Percentiles rank a stretch among this genome's conserved stretches.
phyloP scores from a whole-genome alignment of 495 filamentous ascomycete species.

The Hypoxylon fragiforme region DNA sequence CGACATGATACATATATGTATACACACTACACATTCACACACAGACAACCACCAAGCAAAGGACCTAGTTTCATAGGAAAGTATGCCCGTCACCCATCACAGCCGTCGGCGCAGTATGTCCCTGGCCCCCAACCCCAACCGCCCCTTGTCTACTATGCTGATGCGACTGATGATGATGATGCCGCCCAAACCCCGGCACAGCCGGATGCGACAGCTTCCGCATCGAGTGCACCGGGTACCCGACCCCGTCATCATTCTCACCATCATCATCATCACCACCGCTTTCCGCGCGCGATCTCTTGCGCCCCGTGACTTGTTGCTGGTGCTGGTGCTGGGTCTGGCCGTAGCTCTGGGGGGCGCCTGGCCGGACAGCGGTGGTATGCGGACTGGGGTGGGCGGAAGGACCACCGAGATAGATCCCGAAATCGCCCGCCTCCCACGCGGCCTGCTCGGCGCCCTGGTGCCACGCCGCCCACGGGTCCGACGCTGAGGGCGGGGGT shows the following conservation, averaged over 20 bases:
- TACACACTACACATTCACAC: no score
- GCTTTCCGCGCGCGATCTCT: constrained; percentile 33
- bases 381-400: no score
- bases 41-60: no score
- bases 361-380: no score
- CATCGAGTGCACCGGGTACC: constrained; percentile 33
- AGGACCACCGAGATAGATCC: constrained; percentile 14
- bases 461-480: constrained; percentile 21
- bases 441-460: constrained; percentile 4
- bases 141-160: not conserved
- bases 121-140: no score
- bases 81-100: constrained; percentile 34
- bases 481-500: constrained; percentile 2
- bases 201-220: constrained; percentile 33
- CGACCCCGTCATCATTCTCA: constrained; percentile 19
- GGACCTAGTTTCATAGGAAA: no score
- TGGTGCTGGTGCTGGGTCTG: not conserved
- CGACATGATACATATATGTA: no score
- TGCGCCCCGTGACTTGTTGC: constrained; percentile 24
- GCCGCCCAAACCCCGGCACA: not conserved
- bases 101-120: constrained; percentile 28
- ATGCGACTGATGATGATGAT: not conserved
- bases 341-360: no score
- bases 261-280: constrained; percentile 21
- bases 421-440: constrained; percentile 21